A percentile compares a stretch with the other conserved stretches of the same genome.
phyloP scores from a whole-genome alignment of 2,329 filamentous ascomycete genomes.

The Coleophoma eucalyptorum region DNA sequence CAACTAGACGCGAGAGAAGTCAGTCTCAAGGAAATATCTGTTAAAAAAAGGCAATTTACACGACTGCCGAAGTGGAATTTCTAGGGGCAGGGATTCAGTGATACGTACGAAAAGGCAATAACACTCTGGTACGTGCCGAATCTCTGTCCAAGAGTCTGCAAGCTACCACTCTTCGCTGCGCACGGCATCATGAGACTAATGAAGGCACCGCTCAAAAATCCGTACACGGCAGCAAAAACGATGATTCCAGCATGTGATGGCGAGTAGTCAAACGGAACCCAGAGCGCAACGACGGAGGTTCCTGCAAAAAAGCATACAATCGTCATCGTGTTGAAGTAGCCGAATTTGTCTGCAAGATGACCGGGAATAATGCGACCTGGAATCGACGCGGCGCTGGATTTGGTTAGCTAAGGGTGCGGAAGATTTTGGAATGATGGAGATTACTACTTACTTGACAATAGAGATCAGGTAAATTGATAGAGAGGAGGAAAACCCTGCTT shows the following conservation, averaged over 20 bases:
- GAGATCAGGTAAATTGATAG: slow-evolving; percentile 46
- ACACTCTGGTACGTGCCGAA: slow-evolving; percentile 27
- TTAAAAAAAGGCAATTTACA: too few relatives aligned
- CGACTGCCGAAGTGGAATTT: too few relatives aligned
- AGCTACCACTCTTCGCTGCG: slow-evolving; percentile 48
- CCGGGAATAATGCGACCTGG: slow-evolving; percentile 22
- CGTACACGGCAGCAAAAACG: slow-evolving; percentile 61
- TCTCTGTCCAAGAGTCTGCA: slow-evolving; percentile 29
- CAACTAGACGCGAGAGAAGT: slow-evolving; percentile 54
- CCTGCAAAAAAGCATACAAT: not conserved
- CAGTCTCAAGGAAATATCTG: not conserved
- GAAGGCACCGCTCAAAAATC: slow-evolving; percentile 65
- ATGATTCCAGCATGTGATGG: slow-evolving; percentile 50
- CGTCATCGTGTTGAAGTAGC: slow-evolving; percentile 24
- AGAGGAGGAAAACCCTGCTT: slow-evolving; percentile 38
- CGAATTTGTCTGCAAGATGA: slow-evolving; percentile 20
- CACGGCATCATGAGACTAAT: slow-evolving; percentile 58
- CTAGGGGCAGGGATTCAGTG: slow-evolving; percentile 12
- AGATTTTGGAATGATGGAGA: not conserved
- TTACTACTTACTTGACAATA: slow-evolving; percentile 36
- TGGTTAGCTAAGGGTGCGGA: not conserved
- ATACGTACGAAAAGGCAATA: slow-evolving; percentile 52
- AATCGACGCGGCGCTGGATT: slow-evolving; percentile 17
- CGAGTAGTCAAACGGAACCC: slow-evolving; percentile 45
- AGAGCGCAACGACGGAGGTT: slow-evolving; percentile 44